Evolutionary conservation across 306 rosid genomes (phyloP), one percentile per base, ranked within the genome.

Genomic region (Castanea crenata): DNA sequence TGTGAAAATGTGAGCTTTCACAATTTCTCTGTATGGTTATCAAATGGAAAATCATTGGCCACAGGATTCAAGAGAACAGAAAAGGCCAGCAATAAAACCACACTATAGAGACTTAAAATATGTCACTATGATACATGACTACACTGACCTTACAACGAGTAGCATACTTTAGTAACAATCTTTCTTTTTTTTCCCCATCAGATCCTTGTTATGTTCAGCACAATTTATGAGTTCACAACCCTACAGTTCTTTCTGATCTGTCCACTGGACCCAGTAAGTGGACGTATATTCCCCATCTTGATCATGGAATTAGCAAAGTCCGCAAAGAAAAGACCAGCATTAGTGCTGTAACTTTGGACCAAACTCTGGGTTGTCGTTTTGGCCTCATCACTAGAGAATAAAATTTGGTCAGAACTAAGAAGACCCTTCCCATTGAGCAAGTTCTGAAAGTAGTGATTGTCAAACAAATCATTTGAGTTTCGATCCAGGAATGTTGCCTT

Each of bases 241-340:
- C 98, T 83, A 73, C 98, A 95, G n/a, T 83, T 95, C 79, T 77
- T 88, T 79, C 98, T 81, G 75, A 95, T 89, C 91, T 95, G 81
- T 67, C 99, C 97, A 73, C 73, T 76, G 35, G 97, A 81, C 11
- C 96, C 96, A 5, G 88, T 89, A 57, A 88, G 87, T 1, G 91
- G 93, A 59, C 76, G 83, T 2, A 89, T 89, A 69, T 87, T 95
- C 20, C 90, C 99, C 99, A 95, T 92, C 72, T 69, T 95, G 81
- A 90, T 83, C 97, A 95, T 91, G 74, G 97, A 87, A 58, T 80
- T 89, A 1, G 19, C 88, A 74, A 95, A 95, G 76, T 92, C 96
- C 4, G 2, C 34, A 35, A 80, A 69, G 91, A 91, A 95, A 63
- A 82, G 91, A 11, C 52, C 23, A 27, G 18, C 1, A 23, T 86